Base-by-base conservation (phyloP, 345 rosid species). In the Eucalyptus pumila region DNA sequence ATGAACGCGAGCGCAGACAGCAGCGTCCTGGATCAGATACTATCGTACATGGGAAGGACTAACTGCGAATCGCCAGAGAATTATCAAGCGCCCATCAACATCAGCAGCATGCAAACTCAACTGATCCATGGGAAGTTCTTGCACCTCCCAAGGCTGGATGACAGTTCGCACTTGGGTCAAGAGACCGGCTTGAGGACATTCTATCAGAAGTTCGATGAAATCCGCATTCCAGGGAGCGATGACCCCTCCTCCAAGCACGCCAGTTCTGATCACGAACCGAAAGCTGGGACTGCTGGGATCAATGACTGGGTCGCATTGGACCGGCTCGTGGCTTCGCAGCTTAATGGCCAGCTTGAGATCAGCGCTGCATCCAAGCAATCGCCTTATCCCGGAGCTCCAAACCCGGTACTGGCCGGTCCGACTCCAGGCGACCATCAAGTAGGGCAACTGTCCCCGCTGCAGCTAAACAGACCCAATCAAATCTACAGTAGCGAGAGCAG, bases 241-340 rank as follows among this genome's bases (percentile, higher is more conserved):
- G 48, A 76, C 32, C 85, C 88, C 40, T 87, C 92, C 49, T 86
- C 86, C 85, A 37, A 40, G 47, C 47, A 21, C 85, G 4, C 16
- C 85, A 76, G 47, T 40, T 76, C 30, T 21, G 85, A 40, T 76
- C 30, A 76, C 12, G 85, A 76, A 4, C 85, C 47, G 24, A 76
- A 76, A 76, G 85, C 85, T 40, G 47, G 85, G 81, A 90, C 90
- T 40, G 26, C 30, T 21, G 85, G 47, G 86, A 91, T 93, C 9
- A 95, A 91, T 86, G 96, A 94, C 87, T 98, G 99, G 99, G 96
- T 94, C 47, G 90, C 96, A 14, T 92, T 97, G 21, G 99, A 98
- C 88, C 94, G 96, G 86, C 94, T 98, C 2, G 99, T 97, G 85
- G 99, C 99, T 21, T 97, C 97, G 34, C 99, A 97, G 87, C 96